Conservation (phyloP, 768 basidiomycete genomes). For the Infundibulicybe gibba region DNA sequence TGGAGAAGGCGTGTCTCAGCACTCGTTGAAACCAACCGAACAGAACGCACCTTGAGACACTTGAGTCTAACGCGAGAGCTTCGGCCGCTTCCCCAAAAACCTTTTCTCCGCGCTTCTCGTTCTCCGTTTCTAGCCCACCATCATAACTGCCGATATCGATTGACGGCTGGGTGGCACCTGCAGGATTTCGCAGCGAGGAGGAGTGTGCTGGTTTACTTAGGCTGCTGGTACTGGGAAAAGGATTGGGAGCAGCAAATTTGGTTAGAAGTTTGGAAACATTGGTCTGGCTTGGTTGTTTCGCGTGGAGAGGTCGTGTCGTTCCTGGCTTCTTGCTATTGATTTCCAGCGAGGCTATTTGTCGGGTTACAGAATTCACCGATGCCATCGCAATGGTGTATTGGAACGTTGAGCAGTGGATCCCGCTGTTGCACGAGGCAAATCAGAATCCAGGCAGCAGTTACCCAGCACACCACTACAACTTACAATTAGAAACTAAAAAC, state of each 20-base stretch:
- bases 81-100: slow-evolving; percentile 78
- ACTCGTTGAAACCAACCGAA: not conserved
- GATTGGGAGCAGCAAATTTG: slow-evolving; percentile 70
- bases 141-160: slow-evolving; percentile 91
- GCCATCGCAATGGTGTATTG: slow-evolving; percentile 25
- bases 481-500: too few species aligned
- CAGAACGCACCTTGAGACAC: slow-evolving; percentile 52
- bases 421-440: too few species aligned
- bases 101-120: slow-evolving; percentile 71
- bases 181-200: slow-evolving; percentile 41
- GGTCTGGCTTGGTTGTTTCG: slow-evolving; percentile 56
- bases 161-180: slow-evolving; percentile 23
- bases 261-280: slow-evolving; percentile 70
- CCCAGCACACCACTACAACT: too few species aligned
- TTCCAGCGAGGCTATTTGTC: slow-evolving; percentile 68
- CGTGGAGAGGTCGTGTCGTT: slow-evolving; percentile 27
- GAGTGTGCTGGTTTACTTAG: slow-evolving; percentile 28
- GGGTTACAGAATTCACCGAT: slow-evolving; percentile 57
- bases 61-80: slow-evolving; percentile 83
- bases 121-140: slow-evolving; percentile 92
- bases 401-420: too few species aligned
- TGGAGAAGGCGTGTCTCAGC: slow-evolving; percentile 14
- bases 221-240: slow-evolving; percentile 29
- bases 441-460: too few species aligned
- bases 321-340: slow-evolving; percentile 49